phyloP scores from a whole-genome alignment of 257 asterid species.

The Haberlea rhodopensis region DNA sequence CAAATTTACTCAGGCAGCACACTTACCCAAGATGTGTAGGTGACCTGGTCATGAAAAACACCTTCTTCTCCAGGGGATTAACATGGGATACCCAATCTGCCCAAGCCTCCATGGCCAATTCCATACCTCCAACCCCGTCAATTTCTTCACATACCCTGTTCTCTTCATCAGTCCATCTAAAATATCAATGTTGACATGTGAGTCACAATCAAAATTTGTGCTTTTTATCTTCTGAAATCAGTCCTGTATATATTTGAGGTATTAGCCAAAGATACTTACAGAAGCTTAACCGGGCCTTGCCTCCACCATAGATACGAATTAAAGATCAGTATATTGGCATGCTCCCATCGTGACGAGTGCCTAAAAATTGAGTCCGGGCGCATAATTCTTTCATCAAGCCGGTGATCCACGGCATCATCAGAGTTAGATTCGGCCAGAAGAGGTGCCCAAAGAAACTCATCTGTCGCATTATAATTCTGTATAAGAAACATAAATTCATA shows the following conservation, averaged over 20 bases:
- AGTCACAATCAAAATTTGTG: neutral
- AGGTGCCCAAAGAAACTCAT: no score
- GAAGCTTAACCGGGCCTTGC: no score
- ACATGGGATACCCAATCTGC: constrained; percentile 70
- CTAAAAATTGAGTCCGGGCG: constrained; percentile 70
- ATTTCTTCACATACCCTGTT: constrained; percentile 71
- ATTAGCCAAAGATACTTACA: constrained; percentile 38
- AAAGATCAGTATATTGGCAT: constrained; percentile 79
- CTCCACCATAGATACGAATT: constrained; percentile 72
- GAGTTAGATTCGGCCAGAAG: no score
- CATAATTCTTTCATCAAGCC: no score
- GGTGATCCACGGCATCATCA: no score
- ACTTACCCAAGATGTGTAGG: constrained; percentile 83
- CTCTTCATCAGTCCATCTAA: constrained; percentile 75
- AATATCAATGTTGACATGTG: constrained; percentile 14
- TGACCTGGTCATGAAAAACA: constrained; percentile 92
- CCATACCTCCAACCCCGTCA: constrained; percentile 79
- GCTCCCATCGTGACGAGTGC: constrained; percentile 78
- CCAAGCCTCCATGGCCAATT: constrained; percentile 91
- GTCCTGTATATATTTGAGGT: neutral
- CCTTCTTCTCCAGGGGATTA: constrained; percentile 60
- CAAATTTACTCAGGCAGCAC: neutral
- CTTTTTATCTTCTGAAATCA: neutral
- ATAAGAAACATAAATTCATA: constrained; percentile 19
- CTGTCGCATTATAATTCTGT: no score